Evolutionary conservation across 192 early-diverging fungal species (phyloP), one percentile per base, ranked within the genome.

Genomic region (Thamnidium elegans): DNA sequence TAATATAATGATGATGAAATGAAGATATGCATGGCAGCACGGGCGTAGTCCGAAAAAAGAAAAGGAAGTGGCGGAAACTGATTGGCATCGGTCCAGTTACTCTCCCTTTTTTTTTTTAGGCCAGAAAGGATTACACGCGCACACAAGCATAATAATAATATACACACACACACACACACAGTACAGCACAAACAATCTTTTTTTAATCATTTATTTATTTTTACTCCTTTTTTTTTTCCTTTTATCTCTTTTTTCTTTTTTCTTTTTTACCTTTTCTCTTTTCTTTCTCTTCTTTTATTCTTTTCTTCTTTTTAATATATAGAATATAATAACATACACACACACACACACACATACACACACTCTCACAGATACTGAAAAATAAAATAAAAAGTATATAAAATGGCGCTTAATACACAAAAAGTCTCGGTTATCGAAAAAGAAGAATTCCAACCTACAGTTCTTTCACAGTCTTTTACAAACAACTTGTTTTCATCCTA

Each of bases 31-130:
- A 26, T 3, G 61, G 32, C 30, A 56, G 48, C 48, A 63, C 61
- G 61, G 61, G 61, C 61, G 61, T 51, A 36, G 61, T 63, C 61
- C 48, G 61, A 63, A 63, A 63, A 36, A 63, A 63, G 61, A 63
- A 63, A 36, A 63, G 50, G 61, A 50, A 48, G 61, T 48, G 48
- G 59, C 59, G 59, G 59, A 63, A 50, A 63, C 47, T 50, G 61
- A 63, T 63, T 61, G 59, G 58, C 36, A 60, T 45, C 43, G n/a
- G n/a, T 11, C 4, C 58, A 26, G 19, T 32, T 31, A 55, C 30
- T 8, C 23, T 23, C 53, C 31, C 32, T 55, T 55, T 54, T 55
- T 55, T 55, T 55, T 54, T 55, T 55, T 55, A 55, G 30, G 26
- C 26, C 26, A 26, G 26, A 26, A 26, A 26, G 3, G 3, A 26